Conservation (phyloP, 371 early-diverging fungal genomes). For the Dichotomocladium elegans region DNA sequence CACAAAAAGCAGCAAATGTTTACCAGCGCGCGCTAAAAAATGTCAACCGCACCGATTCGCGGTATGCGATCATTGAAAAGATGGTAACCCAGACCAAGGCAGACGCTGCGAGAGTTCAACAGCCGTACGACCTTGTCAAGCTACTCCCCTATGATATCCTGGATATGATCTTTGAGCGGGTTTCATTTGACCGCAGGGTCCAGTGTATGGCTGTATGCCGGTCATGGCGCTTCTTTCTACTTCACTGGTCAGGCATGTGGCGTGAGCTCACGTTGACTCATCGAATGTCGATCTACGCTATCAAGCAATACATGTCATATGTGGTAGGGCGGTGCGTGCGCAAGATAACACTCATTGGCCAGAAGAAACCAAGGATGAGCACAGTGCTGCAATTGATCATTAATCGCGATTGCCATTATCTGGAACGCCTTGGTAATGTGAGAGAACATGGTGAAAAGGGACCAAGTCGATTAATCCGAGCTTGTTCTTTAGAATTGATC, state of each 20-base stretch:
- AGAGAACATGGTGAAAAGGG: no score
- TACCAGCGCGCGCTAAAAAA: conserved; percentile 19
- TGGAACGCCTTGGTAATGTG: conserved; percentile 30
- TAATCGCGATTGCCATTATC: conserved; percentile 28
- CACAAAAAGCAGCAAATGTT: conserved; percentile 9
- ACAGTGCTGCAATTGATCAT: conserved; percentile 17
- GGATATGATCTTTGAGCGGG: conserved; percentile 20
- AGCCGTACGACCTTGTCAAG: conserved; percentile 17
- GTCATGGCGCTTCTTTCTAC: conserved; percentile 26
- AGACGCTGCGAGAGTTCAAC: background rate
- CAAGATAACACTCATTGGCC: conserved; percentile 3
- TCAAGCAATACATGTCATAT: conserved; percentile 22
- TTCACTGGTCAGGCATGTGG: conserved; percentile 38
- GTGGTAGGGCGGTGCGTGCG: conserved; percentile 25
- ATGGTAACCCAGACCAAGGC: conserved; percentile 3
- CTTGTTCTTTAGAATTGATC: conserved; percentile 14
- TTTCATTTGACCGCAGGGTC: conserved; percentile 31
- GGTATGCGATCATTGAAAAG: conserved; percentile 11
- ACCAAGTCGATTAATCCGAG: no score
- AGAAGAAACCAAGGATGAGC: conserved; percentile 6
- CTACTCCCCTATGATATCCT: conserved; percentile 33
- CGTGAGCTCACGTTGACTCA: conserved; percentile 24
- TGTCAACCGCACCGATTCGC: conserved; percentile 15
- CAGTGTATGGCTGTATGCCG: conserved; percentile 31
- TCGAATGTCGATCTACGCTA: conserved; percentile 1